Evolutionary conservation across 768 basidiomycete species (phyloP), one percentile per base, ranked within the genome.

Genomic region (Zangia roseola): DNA sequence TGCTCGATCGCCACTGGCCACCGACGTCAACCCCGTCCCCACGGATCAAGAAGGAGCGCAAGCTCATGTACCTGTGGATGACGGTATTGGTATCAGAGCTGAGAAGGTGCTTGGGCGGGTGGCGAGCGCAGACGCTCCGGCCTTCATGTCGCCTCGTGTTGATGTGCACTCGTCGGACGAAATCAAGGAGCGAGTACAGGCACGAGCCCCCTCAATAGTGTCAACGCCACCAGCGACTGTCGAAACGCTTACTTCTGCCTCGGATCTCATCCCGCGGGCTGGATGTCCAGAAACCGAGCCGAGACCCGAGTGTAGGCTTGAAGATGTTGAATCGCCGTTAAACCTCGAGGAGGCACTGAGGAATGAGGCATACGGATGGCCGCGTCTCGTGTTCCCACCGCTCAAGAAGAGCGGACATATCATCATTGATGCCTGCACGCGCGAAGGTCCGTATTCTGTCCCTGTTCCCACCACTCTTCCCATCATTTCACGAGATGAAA

Each of bases 321-420:
- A 53, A 37, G 43, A 43, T 30, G 14, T 20, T 19, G 51, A 51
- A 45, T 62, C 63, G 33, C 54, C 62, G 46, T 53, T 49, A 25
- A 73, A 79, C 25, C 55, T 88, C 16, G 67, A 82, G 51, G 76
- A 72, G 31, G 70, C 74, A 25, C 67, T 97, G 52, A 74, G 87
- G 56, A 70, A 72, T 23, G 91, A 94, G 67, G 85, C 93, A 10
- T 92, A 86, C 54, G 70, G 74, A 37, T 97, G 95, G 95, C 91
- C 95, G 31, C 82, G 97, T 46, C 77, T 98, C 28, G 80, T 97
- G 43, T 88, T 91, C 56, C 84, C 93, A n/a, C 95, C 97, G 25
- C 63, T 97, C 61, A 97, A 97, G 69, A 82, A 83, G 53, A 87
- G 83, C 56, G 94, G 94, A 0, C 95, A 98, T 66, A 80, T 97